Conservation (phyloP, 108 stramenopile genomes). For the Fragilariopsis cylindrus region DNA sequence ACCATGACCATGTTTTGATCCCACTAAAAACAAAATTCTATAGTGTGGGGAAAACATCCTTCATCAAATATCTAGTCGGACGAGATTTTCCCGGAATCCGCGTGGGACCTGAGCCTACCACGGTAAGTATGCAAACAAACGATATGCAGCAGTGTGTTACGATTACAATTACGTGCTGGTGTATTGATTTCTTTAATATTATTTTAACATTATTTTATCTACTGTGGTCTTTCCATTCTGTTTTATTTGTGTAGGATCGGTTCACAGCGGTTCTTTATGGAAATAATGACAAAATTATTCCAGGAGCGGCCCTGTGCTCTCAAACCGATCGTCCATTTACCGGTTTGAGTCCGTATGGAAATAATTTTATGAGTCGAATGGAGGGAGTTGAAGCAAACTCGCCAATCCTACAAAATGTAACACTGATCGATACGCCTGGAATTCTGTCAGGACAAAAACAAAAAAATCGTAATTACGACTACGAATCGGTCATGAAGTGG, state of each 20-base stretch:
- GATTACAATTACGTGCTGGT: no score
- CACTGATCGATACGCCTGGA: slow-evolving; percentile 98
- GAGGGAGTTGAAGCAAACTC: slow-evolving; percentile 86
- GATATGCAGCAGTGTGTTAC: slow-evolving; percentile 27
- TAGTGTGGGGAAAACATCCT: slow-evolving; percentile 95
- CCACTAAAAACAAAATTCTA: neutral
- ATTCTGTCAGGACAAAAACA: slow-evolving; percentile 99
- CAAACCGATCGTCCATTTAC: slow-evolving; percentile 92
- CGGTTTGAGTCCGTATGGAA: slow-evolving; percentile 95
- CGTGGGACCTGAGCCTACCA: slow-evolving; percentile 98
- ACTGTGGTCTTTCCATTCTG: neutral
- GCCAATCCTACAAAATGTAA: slow-evolving; percentile 87
- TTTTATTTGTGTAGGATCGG: slow-evolving; percentile 35
- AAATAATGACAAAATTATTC: slow-evolving; percentile 79
- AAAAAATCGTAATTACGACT: slow-evolving; percentile 92
- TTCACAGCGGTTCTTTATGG: slow-evolving; percentile 81
- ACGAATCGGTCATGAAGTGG: slow-evolving; percentile 95
- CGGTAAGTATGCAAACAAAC: slow-evolving; percentile 15
- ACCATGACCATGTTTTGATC: neutral
- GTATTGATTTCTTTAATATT: no score
- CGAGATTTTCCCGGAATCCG: slow-evolving; percentile 96
- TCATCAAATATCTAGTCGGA: slow-evolving; percentile 88
- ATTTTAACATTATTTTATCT: neutral
- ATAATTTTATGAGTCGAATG: slow-evolving; percentile 93
- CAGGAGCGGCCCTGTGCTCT: slow-evolving; percentile 92